Conservation (phyloP, 306 rosid genomes). For the Quercus berberidifolia region DNA sequence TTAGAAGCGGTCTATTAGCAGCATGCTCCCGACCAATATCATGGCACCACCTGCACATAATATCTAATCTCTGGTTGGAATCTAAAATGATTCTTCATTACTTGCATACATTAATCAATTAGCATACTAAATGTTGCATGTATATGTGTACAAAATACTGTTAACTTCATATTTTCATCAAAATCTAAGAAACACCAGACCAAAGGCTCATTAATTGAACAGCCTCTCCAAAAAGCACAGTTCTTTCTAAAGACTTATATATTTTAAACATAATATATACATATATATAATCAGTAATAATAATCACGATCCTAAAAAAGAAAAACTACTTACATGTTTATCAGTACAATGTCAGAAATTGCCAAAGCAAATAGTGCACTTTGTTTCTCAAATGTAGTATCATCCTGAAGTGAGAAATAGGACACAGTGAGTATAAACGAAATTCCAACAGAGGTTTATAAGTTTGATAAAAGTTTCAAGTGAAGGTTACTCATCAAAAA, state of each 20-base stretch:
- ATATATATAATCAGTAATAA: too few relatives aligned
- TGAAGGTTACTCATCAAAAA: not conserved
- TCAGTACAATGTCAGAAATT: slow-evolving; percentile 75
- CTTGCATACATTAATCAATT: not conserved
- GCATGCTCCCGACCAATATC: slow-evolving; percentile 97
- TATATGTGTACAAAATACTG: not conserved
- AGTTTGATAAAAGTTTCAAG: slow-evolving; percentile 1
- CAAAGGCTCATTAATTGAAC: not conserved
- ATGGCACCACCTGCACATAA: slow-evolving; percentile 89
- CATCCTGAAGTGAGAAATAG: slow-evolving; percentile 59
- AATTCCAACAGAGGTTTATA: not conserved
- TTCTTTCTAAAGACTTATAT: not conserved
- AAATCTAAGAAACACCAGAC: not conserved
- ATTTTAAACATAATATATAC: not conserved
- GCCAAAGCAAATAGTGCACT: slow-evolving; percentile 91
- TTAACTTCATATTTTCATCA: not conserved
- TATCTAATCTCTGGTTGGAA: slow-evolving; percentile 14
- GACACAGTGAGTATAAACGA: slow-evolving; percentile 8
- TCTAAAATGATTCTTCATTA: not conserved
- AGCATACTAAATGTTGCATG: not conserved
- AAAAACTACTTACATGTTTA: slow-evolving; percentile 69
- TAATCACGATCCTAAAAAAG: not conserved
- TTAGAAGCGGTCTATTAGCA: slow-evolving; percentile 84
- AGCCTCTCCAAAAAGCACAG: not conserved
- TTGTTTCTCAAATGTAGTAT: slow-evolving; percentile 93